These are phyloP conservation scores for Clitocybe nebularis DNA, from an alignment of 1,284 basidiomycete species.

Conservation along the genomic window DNA sequence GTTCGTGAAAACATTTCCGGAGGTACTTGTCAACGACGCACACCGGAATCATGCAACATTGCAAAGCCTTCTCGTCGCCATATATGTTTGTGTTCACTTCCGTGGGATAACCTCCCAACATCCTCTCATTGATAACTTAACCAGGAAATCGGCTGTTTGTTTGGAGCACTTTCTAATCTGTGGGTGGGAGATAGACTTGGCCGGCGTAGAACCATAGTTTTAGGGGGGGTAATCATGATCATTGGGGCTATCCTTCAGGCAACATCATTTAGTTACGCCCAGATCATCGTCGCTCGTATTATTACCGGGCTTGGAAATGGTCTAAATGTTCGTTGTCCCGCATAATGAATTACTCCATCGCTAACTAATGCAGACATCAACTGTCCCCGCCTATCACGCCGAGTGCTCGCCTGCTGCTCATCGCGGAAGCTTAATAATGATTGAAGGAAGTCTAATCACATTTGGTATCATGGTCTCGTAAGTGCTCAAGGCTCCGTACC, in stretches of 20 bases:
- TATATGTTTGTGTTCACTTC: conserved; percentile 37
- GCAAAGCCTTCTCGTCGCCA: conserved; percentile 51
- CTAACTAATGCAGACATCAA: conserved; percentile 52
- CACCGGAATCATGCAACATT: conserved; percentile 46
- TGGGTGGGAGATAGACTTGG: conserved; percentile 55
- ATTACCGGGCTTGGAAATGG: conserved; percentile 68
- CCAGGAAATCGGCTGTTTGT: conserved; percentile 52
- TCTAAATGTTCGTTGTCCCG: conserved; percentile 45
- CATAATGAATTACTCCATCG: not conserved
- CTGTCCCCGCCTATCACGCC: conserved; percentile 61
- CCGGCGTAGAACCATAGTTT: conserved; percentile 46
- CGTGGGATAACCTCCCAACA: not conserved
- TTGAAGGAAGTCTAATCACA: conserved; percentile 66
- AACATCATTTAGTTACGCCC: conserved; percentile 47
- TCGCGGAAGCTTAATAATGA: conserved; percentile 64
- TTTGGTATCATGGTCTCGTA: conserved; percentile 70
- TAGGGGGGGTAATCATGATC: conserved; percentile 57
- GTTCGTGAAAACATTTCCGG: conserved; percentile 50
- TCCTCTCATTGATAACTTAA: no score
- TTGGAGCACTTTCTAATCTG: conserved; percentile 48
- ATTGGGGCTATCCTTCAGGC: conserved; percentile 61
- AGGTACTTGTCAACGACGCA: conserved; percentile 31
- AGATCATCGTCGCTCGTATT: conserved; percentile 60
- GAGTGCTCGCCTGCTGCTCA: conserved; percentile 61
- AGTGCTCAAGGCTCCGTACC: conserved; percentile 31